Percentiles rank a stretch among this genome's conserved stretches.
These are phyloP conservation scores for Ophiocordyceps camponoti-floridani DNA, from an alignment of 2,329 filamentous ascomycete genomes.

Conservation along the genomic window DNA sequence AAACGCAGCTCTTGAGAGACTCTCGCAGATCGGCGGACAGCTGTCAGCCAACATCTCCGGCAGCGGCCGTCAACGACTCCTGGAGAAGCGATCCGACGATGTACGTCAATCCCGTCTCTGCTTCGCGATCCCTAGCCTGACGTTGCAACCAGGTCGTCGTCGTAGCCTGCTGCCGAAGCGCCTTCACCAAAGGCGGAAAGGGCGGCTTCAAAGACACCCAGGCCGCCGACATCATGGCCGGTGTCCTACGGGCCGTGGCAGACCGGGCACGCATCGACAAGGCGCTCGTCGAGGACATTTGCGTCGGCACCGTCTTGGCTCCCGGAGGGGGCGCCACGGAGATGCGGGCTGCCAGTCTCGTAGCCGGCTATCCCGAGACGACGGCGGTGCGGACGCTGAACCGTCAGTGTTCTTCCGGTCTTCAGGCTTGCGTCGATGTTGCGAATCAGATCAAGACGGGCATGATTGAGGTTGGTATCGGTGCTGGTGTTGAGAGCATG, in stretches of 20 bases:
- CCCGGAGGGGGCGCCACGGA: slow-evolving; percentile 92
- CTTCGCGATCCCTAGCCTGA: not conserved
- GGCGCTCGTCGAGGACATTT: slow-evolving; percentile 74
- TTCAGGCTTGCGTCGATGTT: slow-evolving; percentile 85
- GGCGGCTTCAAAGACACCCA: slow-evolving; percentile 91
- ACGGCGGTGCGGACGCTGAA: slow-evolving; percentile 80
- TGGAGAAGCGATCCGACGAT: slow-evolving; percentile 51
- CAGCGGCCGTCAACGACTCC: slow-evolving; percentile 34
- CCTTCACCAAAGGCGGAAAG: slow-evolving; percentile 84
- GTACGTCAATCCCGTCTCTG: slow-evolving; percentile 18
- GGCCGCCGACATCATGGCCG: slow-evolving; percentile 69
- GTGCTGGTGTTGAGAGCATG: slow-evolving; percentile 96
- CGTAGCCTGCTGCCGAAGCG: slow-evolving; percentile 77
- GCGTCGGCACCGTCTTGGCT: slow-evolving; percentile 77
- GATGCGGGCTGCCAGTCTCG: slow-evolving; percentile 81
- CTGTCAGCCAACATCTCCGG: slow-evolving; percentile 40
- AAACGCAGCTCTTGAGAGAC: slow-evolving; percentile 32
- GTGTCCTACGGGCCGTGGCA: slow-evolving; percentile 66
- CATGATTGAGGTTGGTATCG: slow-evolving; percentile 91
- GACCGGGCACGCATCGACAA: slow-evolving; percentile 81
- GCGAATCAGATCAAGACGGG: slow-evolving; percentile 80
- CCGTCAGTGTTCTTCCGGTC: slow-evolving; percentile 82
- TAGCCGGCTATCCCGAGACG: slow-evolving; percentile 75
- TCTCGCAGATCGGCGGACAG: slow-evolving; percentile 44
- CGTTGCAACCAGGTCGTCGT: slow-evolving; percentile 51